These are phyloP conservation scores for Aspergillus sp. DNA, from an alignment of 2,329 filamentous ascomycete species.

Conservation along the genomic window DNA sequence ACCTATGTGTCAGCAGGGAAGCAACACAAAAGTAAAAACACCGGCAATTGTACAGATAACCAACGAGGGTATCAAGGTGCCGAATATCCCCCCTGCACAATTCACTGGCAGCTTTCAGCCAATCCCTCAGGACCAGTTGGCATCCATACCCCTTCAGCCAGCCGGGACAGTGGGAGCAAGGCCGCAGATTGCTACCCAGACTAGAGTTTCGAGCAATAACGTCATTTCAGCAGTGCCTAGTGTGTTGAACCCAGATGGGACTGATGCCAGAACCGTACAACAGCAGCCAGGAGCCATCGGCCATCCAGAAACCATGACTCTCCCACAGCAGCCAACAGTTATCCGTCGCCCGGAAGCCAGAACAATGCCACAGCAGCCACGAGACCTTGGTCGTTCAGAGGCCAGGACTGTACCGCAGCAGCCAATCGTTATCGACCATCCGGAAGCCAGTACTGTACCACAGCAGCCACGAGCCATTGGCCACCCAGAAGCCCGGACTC, in stretches of 20 bases:
- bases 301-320: neutral
- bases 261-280: neutral
- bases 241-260: neutral
- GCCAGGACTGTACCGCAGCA: neutral
- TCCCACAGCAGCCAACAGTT: neutral
- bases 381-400: neutral
- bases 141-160: neutral
- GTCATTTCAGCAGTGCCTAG: neutral
- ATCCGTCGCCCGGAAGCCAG: neutral
- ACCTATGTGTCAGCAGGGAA: constrained; percentile 15
- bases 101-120: constrained; percentile 22
- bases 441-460: neutral
- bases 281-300: neutral
- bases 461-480: neutral
- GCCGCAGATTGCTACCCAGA: neutral
- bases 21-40: neutral
- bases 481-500: neutral
- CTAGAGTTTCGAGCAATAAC: neutral
- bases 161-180: neutral
- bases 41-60: constrained; percentile 24
- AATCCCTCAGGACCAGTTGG: constrained; percentile 1
- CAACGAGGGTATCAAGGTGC: constrained; percentile 20
- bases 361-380: neutral
- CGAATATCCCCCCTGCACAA: constrained; percentile 24
- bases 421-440: neutral